A percentile compares a stretch with the other conserved stretches of the same genome.
Conservation (phyloP, 495 filamentous ascomycete species). For the Bathelium albidoporum region DNA sequence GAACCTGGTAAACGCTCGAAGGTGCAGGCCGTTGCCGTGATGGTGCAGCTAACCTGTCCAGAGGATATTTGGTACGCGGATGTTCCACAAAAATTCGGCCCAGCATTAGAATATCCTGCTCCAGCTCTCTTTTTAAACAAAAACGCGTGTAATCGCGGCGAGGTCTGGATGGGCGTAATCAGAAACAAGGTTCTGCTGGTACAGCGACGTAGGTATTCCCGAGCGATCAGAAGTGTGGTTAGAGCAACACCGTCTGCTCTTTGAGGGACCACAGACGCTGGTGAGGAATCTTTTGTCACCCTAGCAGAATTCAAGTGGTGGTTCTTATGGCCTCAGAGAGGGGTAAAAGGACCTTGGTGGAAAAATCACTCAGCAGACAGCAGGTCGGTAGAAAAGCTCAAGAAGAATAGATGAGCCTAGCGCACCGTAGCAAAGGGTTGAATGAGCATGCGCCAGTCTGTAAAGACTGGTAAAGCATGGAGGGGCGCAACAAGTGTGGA, state of each 20-base stretch:
- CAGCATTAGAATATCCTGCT: background rate
- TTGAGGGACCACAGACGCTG: background rate
- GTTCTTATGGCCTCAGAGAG: background rate
- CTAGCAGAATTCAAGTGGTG: background rate
- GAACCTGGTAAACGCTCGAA: slow-evolving; percentile 1
- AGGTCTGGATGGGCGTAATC: background rate
- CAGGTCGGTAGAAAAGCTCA: background rate
- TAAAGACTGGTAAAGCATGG: background rate
- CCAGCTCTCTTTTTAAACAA: background rate
- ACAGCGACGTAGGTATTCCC: background rate
- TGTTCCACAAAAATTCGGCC: slow-evolving; percentile 1
- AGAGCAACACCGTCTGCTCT: background rate
- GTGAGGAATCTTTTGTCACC: background rate
- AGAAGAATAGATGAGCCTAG: background rate
- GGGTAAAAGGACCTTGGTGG: background rate
- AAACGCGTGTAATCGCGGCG: background rate
- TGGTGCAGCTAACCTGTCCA: slow-evolving; percentile 6
- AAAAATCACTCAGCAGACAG: background rate
- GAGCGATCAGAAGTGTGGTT: background rate
- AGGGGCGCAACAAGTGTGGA: background rate
- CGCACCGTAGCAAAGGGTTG: background rate
- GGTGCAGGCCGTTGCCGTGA: slow-evolving; percentile 1
- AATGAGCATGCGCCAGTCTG: background rate
- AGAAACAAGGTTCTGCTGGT: background rate
- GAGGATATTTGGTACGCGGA: background rate